Base-by-base conservation (phyloP, 2,329 filamentous ascomycete species). In the Thelonectria rubi region DNA sequence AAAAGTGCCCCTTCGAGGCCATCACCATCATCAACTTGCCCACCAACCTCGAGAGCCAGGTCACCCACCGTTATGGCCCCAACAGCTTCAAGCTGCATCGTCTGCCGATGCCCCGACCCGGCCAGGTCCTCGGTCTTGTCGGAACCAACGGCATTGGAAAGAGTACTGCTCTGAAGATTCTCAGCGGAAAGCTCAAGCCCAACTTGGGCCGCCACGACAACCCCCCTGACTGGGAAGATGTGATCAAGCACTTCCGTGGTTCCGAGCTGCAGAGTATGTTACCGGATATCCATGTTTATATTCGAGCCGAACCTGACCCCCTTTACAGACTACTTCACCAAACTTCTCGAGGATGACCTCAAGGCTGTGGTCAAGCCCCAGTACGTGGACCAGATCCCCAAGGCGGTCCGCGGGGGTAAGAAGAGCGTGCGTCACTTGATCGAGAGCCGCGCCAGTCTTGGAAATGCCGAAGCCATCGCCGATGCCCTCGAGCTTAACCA, bases 11-110 rank as follows among this genome's bases (percentile, higher is more conserved):
- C 15, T 99, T 99, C 80, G 91, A 94, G 76, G 95, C 95, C 73
- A 99, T 99, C 81, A 96, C 94, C 79, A 99, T 99, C 80, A 99
- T 99, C 93, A 99, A 99, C 84, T 84, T 99, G 85, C 95, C 96
- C 72, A 99, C 95, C 78, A 99, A 99, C 82, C 91, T 99, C 79
- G 95, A 99, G 80, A 96, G 91, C 69, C 92, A 98, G 79, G 93
- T 99, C 75, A 98, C 95, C 71, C 96, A 99, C 80, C 91, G 95
- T 77, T 99, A 99, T 84, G 97, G 94, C 57, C 94, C 95, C 78
- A 99, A 99, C 86, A 97, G 94, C 83, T 99, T 99, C 88, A 99
- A 99, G 86, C 88, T 99, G 69, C 95, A 99, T 80, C 90, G 96
- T 72, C 86, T 98, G 75, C 95, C 96, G 60, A 97, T 94, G 87